Conservation (phyloP, 768 basidiomycete species). For the Leccinum olivaceopallidum region DNA sequence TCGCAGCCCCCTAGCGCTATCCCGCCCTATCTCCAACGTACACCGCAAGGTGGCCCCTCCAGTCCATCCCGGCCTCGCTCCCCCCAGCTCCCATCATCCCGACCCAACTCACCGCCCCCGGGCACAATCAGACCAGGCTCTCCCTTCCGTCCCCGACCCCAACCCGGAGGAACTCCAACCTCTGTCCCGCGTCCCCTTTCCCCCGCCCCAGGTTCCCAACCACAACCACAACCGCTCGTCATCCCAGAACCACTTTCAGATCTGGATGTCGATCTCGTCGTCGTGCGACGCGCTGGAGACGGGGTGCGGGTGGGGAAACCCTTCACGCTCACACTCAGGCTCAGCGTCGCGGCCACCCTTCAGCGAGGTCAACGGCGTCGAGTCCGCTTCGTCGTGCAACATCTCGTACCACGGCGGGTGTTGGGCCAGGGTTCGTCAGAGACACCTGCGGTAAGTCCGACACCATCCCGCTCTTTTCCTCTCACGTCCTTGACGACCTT, state of each 20-base stretch:
- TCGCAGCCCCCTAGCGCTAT: constrained; percentile 67
- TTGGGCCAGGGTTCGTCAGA: constrained; percentile 15
- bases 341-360: constrained; percentile 51
- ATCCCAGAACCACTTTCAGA: constrained; percentile 33
- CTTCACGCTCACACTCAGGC: constrained; percentile 55
- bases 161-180: constrained; percentile 32
- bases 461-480: constrained; percentile 9
- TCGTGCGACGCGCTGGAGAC: constrained; percentile 48
- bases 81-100: constrained; percentile 50
- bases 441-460: not conserved
- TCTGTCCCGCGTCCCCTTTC: constrained; percentile 32
- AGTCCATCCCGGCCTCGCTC: constrained; percentile 57
- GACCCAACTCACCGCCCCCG: constrained; percentile 58
- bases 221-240: constrained; percentile 22
- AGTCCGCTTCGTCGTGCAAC: constrained; percentile 63
- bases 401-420: constrained; percentile 48
- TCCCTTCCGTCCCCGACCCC: constrained; percentile 35
- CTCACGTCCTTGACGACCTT: constrained; percentile 6
- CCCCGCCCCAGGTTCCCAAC: constrained; percentile 24
- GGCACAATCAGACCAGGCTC: constrained; percentile 46
- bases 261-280: constrained; percentile 58
- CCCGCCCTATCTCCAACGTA: constrained; percentile 73
- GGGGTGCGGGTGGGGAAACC: constrained; percentile 52
- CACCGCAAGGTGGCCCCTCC: constrained; percentile 35
- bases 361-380: constrained; percentile 40